Conservation (phyloP, 23 red algal genomes). For the Gracilaria caudata region DNA sequence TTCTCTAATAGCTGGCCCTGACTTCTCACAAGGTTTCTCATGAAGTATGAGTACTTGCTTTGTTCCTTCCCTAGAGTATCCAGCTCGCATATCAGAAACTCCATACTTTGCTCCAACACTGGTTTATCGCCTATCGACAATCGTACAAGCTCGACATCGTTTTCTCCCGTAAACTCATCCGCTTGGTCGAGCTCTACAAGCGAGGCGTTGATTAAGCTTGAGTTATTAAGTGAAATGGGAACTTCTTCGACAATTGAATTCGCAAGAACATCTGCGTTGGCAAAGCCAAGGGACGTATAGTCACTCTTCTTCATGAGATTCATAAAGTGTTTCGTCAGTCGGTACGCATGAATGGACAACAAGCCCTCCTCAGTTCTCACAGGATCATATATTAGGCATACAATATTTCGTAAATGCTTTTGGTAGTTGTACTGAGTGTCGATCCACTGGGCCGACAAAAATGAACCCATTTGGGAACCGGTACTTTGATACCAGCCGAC, state of each 20-base stretch:
- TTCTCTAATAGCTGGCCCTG: conserved; percentile 71
- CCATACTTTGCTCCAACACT: conserved; percentile 84
- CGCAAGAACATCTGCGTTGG: conserved; percentile 26
- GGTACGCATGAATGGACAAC: conserved; percentile 80
- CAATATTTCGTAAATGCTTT: conserved; percentile 82
- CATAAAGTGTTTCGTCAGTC: conserved; percentile 91
- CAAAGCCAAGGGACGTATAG: conserved; percentile 74
- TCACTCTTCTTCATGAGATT: conserved; percentile 63
- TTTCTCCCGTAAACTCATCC: conserved; percentile 66
- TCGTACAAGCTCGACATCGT: conserved; percentile 74
- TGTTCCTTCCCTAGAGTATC: conserved; percentile 92
- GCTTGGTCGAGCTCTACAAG: conserved; percentile 77
- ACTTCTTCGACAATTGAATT: conserved; percentile 88
- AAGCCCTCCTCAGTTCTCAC: conserved; percentile 77
- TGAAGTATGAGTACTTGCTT: conserved; percentile 89
- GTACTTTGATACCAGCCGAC: conserved; percentile 95
- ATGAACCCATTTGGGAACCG: conserved; percentile 89
- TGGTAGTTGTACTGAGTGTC: conserved; percentile 99
- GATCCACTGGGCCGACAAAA: conserved; percentile 91
- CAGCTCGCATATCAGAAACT: conserved; percentile 84
- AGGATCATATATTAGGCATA: conserved; percentile 96
- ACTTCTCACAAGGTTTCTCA: conserved; percentile 80
- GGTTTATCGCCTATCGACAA: conserved; percentile 79
- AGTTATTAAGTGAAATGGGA: conserved; percentile 75
- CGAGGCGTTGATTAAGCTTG: conserved; percentile 76